Evolutionary conservation across 148 eudicot species (phyloP).

Genomic region (Diospyros lotus): DNA sequence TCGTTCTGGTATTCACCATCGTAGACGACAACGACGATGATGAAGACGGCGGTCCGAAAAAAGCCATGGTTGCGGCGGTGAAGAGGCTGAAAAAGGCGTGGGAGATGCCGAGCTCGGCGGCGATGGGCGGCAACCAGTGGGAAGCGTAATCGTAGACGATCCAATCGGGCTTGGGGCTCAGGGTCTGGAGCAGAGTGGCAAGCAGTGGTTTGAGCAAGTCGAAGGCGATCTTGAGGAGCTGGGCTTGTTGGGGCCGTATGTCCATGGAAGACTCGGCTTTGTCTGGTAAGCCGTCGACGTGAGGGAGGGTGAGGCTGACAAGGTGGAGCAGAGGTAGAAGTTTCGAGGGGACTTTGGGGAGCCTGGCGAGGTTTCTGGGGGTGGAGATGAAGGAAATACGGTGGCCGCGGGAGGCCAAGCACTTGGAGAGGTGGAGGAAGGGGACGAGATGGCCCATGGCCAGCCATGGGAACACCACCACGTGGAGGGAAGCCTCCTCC

Average conservation of each 20-base stretch:
- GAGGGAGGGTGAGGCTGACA: slow-evolving; percentile 37
- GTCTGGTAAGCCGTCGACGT: slow-evolving; percentile 32
- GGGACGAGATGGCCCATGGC: slow-evolving; percentile 75
- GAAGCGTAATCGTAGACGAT: slow-evolving; percentile 62
- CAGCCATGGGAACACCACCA: slow-evolving; percentile 75
- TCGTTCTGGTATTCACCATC: slow-evolving; percentile 10
- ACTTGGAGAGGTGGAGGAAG: slow-evolving; percentile 44
- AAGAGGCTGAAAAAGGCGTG: slow-evolving; percentile 48
- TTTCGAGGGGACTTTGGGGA: slow-evolving; percentile 37
- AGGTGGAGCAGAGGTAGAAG: slow-evolving; percentile 27
- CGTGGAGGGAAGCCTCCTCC: slow-evolving; percentile 25
- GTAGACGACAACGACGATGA: slow-evolving; percentile 14
- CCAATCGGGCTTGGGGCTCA: slow-evolving; percentile 49
- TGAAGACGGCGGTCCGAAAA: slow-evolving; percentile 41
- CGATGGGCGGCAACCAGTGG: slow-evolving; percentile 51
- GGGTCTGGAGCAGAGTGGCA: slow-evolving; percentile 24
- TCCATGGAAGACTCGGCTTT: slow-evolving; percentile 70
- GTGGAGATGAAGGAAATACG: slow-evolving; percentile 53
- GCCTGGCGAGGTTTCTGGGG: slow-evolving; percentile 50
- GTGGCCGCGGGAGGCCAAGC: slow-evolving; percentile 51
- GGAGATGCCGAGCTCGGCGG: slow-evolving; percentile 27
- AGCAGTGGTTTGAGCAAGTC: slow-evolving; percentile 34
- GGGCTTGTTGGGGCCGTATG: slow-evolving; percentile 39
- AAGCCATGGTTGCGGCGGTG: slow-evolving; percentile 51
- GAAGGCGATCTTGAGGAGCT: slow-evolving; percentile 43